Percentiles rank a stretch among this genome's conserved stretches.
These are phyloP conservation scores for Colletotrichum trifolii DNA, from an alignment of 2,329 filamentous ascomycete genomes.

Conservation along the genomic window DNA sequence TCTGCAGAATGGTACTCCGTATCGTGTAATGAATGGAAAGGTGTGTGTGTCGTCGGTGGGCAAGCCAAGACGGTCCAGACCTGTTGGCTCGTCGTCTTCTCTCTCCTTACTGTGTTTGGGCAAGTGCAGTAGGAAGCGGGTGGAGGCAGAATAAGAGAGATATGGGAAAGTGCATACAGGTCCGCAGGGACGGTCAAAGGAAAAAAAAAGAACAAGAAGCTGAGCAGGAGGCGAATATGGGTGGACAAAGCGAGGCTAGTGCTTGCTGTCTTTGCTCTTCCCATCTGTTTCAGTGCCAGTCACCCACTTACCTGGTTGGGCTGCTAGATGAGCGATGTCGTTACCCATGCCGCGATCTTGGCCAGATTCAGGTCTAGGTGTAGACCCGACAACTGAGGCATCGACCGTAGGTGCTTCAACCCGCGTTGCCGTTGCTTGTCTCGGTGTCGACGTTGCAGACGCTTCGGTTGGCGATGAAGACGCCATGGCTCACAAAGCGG, in stretches of 20 bases:
- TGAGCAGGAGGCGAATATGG: conserved; percentile 9
- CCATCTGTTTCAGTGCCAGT: conserved; percentile 2
- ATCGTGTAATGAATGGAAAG: conserved; percentile 17
- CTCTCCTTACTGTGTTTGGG: conserved; percentile 9
- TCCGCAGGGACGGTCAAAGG: not conserved
- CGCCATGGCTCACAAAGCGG: conserved; percentile 18
- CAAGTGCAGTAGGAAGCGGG: conserved; percentile 1
- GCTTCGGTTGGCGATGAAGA: conserved; percentile 14
- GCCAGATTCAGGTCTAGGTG: conserved; percentile 14
- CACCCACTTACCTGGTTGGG: conserved; percentile 31
- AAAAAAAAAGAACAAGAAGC: conserved; percentile 1
- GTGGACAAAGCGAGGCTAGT: conserved; percentile 22
- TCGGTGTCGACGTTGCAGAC: not conserved
- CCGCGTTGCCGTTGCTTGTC: not conserved
- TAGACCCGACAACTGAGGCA: conserved; percentile 3
- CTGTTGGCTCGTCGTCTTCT: not conserved
- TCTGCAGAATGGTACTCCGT: conserved; percentile 17
- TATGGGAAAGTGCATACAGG: not conserved
- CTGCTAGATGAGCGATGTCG: conserved; percentile 21
- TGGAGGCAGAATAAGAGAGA: conserved; percentile 14
- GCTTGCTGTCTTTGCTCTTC: conserved; percentile 6
- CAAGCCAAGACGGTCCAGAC: conserved; percentile 31
- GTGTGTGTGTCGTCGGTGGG: not conserved
- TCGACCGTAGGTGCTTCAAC: conserved; percentile 2
- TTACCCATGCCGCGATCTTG: conserved; percentile 23